phyloP scores from a whole-genome alignment of 192 early-diverging fungal genomes.

The Entomortierella chlamydospora region DNA sequence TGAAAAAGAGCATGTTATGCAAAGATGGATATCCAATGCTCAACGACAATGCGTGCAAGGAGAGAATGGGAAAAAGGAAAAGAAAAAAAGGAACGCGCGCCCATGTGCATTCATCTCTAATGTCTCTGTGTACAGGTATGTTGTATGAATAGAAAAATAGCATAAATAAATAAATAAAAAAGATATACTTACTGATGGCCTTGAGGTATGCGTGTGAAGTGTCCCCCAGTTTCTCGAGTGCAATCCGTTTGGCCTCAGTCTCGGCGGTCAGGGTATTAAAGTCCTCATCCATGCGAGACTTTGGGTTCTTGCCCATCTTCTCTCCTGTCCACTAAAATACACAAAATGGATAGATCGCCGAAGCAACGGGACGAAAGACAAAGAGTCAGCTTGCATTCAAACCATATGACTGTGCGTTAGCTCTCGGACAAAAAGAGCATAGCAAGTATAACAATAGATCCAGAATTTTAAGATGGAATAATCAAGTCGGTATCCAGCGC shows the following conservation, averaged over 20 bases:
- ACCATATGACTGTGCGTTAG: neutral
- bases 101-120: neutral
- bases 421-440: neutral
- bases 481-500: neutral
- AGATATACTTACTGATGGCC: conserved; percentile 42
- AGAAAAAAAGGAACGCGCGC: neutral
- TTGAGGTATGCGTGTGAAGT: conserved; percentile 52
- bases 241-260: conserved; percentile 47
- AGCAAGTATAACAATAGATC: conserved; percentile 2
- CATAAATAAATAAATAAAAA: neutral
- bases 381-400: neutral
- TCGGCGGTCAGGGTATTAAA: conserved; percentile 40
- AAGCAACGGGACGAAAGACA: neutral
- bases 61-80: neutral
- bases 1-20: neutral
- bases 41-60: neutral
- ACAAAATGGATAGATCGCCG: neutral
- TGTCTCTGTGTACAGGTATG: neutral
- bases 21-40: neutral
- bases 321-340: conserved; percentile 43
- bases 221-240: conserved; percentile 46
- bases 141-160: neutral
- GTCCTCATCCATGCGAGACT: conserved; percentile 53
- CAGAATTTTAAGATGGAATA: neutral
- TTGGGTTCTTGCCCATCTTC: conserved; percentile 49